These are phyloP conservation scores for Cephaloascus albidus DNA, from an alignment of 805 yeast species.

Conservation along the genomic window DNA sequence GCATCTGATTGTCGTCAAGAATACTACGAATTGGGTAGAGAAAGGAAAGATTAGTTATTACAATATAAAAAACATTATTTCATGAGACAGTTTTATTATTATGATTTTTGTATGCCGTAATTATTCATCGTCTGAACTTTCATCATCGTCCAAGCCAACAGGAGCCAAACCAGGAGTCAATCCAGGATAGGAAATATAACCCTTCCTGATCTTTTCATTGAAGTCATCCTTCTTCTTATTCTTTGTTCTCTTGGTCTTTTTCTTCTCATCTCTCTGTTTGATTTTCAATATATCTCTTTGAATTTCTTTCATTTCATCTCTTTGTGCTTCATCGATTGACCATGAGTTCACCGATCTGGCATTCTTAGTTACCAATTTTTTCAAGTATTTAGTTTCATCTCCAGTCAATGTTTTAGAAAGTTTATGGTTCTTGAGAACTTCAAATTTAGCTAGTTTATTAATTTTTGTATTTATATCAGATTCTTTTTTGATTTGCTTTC, in stretches of 20 bases:
- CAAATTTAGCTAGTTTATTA: constrained; percentile 22
- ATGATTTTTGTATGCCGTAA: too few species aligned
- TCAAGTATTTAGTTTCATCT: constrained; percentile 27
- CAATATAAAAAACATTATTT: too few species aligned
- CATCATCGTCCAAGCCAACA: constrained; percentile 53
- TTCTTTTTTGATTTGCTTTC: constrained; percentile 5
- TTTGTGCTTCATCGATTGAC: constrained; percentile 20
- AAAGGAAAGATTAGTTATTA: not conserved
- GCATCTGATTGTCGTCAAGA: constrained; percentile 77
- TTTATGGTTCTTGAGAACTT: constrained; percentile 24
- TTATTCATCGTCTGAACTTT: not conserved
- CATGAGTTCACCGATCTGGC: constrained; percentile 19
- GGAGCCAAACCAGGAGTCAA: constrained; percentile 85
- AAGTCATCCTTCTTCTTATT: constrained; percentile 18
- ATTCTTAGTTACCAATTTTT: constrained; percentile 26
- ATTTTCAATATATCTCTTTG: constrained; percentile 16
- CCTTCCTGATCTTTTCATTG: constrained; percentile 31
- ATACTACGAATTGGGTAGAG: constrained; percentile 41
- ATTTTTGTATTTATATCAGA: constrained; percentile 11
- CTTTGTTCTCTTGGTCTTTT: constrained; percentile 19
- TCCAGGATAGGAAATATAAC: constrained; percentile 44
- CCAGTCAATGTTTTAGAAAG: constrained; percentile 11
- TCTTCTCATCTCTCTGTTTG: constrained; percentile 11
- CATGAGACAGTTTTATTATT: too few species aligned
- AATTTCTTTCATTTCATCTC: constrained; percentile 19